phyloP scores from a whole-genome alignment of 2,329 filamentous ascomycete species.

The Massarina eburnea region DNA sequence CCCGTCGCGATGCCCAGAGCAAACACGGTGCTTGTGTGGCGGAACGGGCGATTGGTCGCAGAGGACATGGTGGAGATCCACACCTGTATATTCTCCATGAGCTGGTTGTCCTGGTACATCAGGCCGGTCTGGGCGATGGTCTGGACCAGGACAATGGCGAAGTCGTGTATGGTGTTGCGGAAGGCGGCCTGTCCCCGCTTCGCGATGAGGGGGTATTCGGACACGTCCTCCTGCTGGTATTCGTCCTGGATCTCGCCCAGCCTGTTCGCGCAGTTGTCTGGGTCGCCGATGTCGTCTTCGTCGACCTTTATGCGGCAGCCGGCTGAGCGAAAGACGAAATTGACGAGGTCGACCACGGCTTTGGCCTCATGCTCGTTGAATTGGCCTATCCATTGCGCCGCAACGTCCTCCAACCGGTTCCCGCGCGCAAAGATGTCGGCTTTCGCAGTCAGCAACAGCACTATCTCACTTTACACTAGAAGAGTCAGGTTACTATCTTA shows the following conservation, averaged over 20 bases:
- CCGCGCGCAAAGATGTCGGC: conserved; percentile 62
- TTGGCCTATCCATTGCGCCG: conserved; percentile 58
- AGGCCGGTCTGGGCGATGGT: conserved; percentile 80
- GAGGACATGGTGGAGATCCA: conserved; percentile 94
- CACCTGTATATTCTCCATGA: conserved; percentile 85
- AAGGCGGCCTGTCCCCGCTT: conserved; percentile 79
- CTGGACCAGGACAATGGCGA: conserved; percentile 75
- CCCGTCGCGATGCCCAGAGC: conserved; percentile 77
- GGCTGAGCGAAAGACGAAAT: conserved; percentile 66
- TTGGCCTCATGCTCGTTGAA: conserved; percentile 59
- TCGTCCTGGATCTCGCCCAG: conserved; percentile 84
- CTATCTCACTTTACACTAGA: background rate
- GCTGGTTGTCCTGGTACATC: conserved; percentile 72
- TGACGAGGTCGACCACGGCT: conserved; percentile 61
- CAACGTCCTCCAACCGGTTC: conserved; percentile 57
- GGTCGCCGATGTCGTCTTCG: conserved; percentile 81
- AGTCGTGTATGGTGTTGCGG: conserved; percentile 73
- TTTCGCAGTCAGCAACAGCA: conserved; percentile 34
- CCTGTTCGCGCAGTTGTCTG: conserved; percentile 79
- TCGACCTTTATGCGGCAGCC: conserved; percentile 81
- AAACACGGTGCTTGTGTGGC: conserved; percentile 88
- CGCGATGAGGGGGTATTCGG: conserved; percentile 89
- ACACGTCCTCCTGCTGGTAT: conserved; percentile 79
- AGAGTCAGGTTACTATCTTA: conserved; percentile 29
- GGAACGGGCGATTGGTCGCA: conserved; percentile 81